Evolutionary conservation across 2,329 filamentous ascomycete genomes (phyloP).

Genomic region (Xylariaceae sp.): DNA sequence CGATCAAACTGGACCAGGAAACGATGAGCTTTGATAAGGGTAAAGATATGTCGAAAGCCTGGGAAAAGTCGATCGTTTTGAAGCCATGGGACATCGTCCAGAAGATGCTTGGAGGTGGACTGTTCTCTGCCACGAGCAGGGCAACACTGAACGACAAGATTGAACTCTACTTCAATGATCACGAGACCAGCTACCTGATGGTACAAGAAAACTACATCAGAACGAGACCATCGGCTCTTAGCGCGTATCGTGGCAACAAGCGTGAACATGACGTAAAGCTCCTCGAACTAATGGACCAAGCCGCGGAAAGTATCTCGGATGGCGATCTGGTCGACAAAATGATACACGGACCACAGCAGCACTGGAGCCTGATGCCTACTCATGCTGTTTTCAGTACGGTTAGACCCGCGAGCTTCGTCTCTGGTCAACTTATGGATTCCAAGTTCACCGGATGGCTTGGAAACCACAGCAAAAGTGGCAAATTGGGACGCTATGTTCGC

Average conservation of each 20-base stretch:
- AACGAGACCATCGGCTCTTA: slow-evolving; percentile 69
- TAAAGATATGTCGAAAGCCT: slow-evolving; percentile 93
- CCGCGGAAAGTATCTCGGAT: slow-evolving; percentile 94
- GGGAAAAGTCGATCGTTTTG: slow-evolving; percentile 95
- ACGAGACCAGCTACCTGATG: slow-evolving; percentile 97
- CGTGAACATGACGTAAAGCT: slow-evolving; percentile 74
- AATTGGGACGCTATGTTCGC: slow-evolving; percentile 76
- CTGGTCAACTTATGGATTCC: slow-evolving; percentile 72
- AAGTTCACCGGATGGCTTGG: slow-evolving; percentile 90
- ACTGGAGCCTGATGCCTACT: slow-evolving; percentile 97
- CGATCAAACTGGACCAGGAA: slow-evolving; percentile 81
- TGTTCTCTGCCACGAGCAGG: slow-evolving; percentile 82
- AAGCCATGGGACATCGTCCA: slow-evolving; percentile 98
- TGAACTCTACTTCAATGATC: slow-evolving; percentile 98
- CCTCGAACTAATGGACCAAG: slow-evolving; percentile 83
- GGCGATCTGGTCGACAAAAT: slow-evolving; percentile 94
- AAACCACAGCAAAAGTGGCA: slow-evolving; percentile 85
- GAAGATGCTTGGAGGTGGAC: slow-evolving; percentile 83
- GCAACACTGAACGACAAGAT: slow-evolving; percentile 94
- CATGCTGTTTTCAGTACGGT: slow-evolving; percentile 97
- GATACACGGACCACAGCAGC: slow-evolving; percentile 97
- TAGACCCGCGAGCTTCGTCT: slow-evolving; percentile 80
- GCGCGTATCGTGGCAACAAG: slow-evolving; percentile 55
- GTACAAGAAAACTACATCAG: slow-evolving; percentile 96
- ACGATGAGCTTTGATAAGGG: slow-evolving; percentile 80